A percentile compares a stretch with the other conserved stretches of the same genome.
Evolutionary conservation across 2,329 filamentous ascomycete genomes (phyloP).

Genomic region (Penicillium aurantiogriseum): DNA sequence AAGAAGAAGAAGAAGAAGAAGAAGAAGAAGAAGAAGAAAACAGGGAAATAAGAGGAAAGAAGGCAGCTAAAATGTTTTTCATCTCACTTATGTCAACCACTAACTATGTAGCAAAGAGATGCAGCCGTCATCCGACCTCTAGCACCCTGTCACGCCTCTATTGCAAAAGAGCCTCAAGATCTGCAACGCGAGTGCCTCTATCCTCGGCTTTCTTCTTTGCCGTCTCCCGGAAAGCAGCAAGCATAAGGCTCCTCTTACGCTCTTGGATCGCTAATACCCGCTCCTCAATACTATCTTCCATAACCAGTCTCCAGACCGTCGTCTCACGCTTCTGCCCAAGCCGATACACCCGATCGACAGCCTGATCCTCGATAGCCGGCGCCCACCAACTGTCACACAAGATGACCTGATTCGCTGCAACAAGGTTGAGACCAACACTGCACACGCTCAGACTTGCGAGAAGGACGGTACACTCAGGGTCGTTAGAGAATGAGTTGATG

Average conservation of each 20-base stretch:
- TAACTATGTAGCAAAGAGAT: not conserved
- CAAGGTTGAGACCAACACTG: conserved; percentile 81
- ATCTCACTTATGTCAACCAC: not conserved
- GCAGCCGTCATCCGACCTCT: not conserved
- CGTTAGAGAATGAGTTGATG: conserved; percentile 64
- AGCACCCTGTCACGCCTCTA: not conserved
- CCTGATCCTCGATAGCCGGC: conserved; percentile 88
- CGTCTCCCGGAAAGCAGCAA: conserved; percentile 76
- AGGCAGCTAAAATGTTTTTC: no score
- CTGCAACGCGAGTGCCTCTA: conserved; percentile 53
- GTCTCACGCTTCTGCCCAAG: conserved; percentile 78
- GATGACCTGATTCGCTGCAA: conserved; percentile 81
- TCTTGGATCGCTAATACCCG: conserved; percentile 74
- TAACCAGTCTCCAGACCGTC: conserved; percentile 76
- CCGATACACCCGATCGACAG: conserved; percentile 81
- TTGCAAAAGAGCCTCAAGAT: conserved; percentile 41
- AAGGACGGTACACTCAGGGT: conserved; percentile 69
- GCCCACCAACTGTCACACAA: conserved; percentile 89
- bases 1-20: no score
- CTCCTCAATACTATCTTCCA: conserved; percentile 79
- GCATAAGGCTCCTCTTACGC: conserved; percentile 75
- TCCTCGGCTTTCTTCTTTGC: conserved; percentile 56
- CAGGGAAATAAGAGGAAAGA: no score
- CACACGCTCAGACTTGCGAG: conserved; percentile 80
- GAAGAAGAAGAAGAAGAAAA: no score